Evolutionary conservation across 805 yeast species (phyloP), one percentile per base, ranked within the genome.

Genomic region (Candida ortonii): DNA sequence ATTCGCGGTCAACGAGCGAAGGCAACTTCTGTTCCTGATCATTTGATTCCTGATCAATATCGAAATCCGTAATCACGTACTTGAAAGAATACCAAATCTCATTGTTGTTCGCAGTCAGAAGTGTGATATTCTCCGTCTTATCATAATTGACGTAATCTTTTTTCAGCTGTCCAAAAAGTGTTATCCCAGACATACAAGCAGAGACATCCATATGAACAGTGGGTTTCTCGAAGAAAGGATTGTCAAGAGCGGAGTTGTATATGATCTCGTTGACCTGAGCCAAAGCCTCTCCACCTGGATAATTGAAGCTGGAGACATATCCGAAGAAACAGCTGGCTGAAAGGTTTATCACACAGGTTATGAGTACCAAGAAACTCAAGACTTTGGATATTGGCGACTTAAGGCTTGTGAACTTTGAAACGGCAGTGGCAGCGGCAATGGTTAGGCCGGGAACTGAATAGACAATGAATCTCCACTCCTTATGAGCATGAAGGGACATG

Each of bases 391-490:
- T 12, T 2, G 16, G 4, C 1, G 43, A 21, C 21, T 38, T 41
- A 25, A 39, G 45, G 14, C n/a, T 54, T 43, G 16, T 51, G 41
- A 33, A 39, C 11, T 33, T 26, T 4, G 46, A 25, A 13, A 47
- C 28, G 11, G 42, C 29, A 28, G 71, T 64, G 2, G 93, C 79
- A 5, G 84, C 88, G 20, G 73, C 53, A 13, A 82, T 48, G 0
- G 82, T 76, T 38, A 86, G 56, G 0, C 80, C 66, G 1, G 97
- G 96, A 4, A 83, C 62, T 0, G 78, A 64, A 57, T 89, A 90
- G 12, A 82, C 65, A 25, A 90, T 77, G 52, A 90, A 90, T 48
- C 97, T 73, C 95, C 95, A 86, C 64, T 90, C 97, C 55, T 90
- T 90, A 50, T 90, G 97, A 3, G 93, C 88, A 57, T 84, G 93